Percentiles rank a stretch among this genome's conserved stretches.
These are phyloP conservation scores for Aegilops umbellulata DNA, from an alignment of 176 grass and related monocot species.

Conservation along the genomic window DNA sequence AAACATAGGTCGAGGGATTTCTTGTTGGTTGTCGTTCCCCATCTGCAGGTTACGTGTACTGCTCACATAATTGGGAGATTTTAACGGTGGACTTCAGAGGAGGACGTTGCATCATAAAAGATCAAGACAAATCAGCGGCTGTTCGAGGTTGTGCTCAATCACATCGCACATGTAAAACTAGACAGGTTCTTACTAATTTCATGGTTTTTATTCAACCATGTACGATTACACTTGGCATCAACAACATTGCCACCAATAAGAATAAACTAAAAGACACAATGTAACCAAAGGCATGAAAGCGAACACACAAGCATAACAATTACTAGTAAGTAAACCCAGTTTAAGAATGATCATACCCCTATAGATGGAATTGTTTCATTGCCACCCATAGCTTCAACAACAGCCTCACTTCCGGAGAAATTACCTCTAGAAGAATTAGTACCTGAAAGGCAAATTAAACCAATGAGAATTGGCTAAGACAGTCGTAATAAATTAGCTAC, in stretches of 20 bases:
- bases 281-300: not conserved
- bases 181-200: not conserved
- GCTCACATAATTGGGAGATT: no score
- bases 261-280: not conserved
- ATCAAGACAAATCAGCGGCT: no score
- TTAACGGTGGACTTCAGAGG: no score
- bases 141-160: no score
- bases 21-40: no score
- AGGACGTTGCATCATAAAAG: no score
- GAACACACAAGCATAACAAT: not conserved
- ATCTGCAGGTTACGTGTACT: no score
- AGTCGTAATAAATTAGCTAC: conserved; percentile 11
- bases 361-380: conserved; percentile 34
- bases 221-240: conserved; percentile 2
- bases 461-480: conserved; percentile 14
- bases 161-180: not conserved
- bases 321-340: not conserved
- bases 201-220: not conserved
- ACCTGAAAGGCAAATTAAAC: conserved; percentile 31
- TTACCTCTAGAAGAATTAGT: conserved; percentile 21
- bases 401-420: conserved; percentile 23
- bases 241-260: not conserved
- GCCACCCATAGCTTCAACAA: conserved; percentile 19
- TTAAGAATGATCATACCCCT: conserved; percentile 35
- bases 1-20: no score